Conservation (phyloP, 2,329 filamentous ascomycete species). For the Fusarium ramigenum region DNA sequence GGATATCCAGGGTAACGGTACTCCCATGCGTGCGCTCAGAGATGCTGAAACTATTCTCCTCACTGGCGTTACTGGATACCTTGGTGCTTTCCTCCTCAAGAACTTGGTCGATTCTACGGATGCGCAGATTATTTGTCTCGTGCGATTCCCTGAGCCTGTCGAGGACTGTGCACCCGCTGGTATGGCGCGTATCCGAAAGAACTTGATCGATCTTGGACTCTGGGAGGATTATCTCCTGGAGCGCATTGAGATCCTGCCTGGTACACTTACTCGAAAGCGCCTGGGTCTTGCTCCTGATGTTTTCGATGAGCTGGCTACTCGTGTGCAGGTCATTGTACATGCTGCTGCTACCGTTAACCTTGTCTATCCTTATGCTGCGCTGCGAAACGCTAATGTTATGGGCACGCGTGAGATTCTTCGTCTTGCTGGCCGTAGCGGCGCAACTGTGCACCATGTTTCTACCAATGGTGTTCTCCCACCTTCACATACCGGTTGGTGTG, state of each 20-base stretch:
- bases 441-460: constrained; percentile 80
- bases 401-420: constrained; percentile 81
- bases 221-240: constrained; percentile 83
- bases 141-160: constrained; percentile 75
- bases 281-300: constrained; percentile 73
- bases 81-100: constrained; percentile 78
- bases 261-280: constrained; percentile 74
- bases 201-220: constrained; percentile 79
- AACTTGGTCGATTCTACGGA: constrained; percentile 74
- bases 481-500: constrained; percentile 75
- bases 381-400: constrained; percentile 79
- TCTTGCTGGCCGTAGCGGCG: constrained; percentile 71
- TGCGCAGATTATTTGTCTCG: constrained; percentile 76
- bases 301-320: constrained; percentile 71
- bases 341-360: constrained; percentile 82
- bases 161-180: constrained; percentile 72
- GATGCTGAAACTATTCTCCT: constrained; percentile 75
- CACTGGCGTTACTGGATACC: constrained; percentile 79
- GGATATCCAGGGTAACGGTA: constrained; percentile 69
- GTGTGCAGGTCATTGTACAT: constrained; percentile 79
- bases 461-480: constrained; percentile 83
- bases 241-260: constrained; percentile 78
- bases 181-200: constrained; percentile 77
- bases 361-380: constrained; percentile 81
- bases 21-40: constrained; percentile 66